phyloP scores from a whole-genome alignment of 163 green algal genomes.

The Picocystis sp. region DNA sequence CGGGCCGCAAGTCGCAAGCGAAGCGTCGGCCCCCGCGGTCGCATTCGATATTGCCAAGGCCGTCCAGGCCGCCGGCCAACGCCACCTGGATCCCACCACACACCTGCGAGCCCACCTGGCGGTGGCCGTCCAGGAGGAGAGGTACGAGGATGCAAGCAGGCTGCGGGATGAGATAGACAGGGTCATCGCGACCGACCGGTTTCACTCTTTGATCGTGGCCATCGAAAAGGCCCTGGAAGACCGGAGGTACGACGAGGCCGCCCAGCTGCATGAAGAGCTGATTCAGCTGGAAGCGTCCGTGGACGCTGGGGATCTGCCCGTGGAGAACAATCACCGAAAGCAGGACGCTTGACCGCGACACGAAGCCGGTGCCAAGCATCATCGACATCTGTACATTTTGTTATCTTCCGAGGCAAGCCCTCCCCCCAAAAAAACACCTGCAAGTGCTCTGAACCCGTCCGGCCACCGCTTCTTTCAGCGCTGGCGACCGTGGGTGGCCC shows the following conservation, averaged over 20 bases:
- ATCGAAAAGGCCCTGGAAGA: conserved; percentile 49
- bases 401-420: no score
- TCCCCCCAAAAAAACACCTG: no score
- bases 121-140: conserved; percentile 39
- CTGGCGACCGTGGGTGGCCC: no score
- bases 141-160: conserved; percentile 40
- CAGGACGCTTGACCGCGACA: no score
- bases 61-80: not conserved
- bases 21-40: not conserved
- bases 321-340: no score
- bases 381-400: no score
- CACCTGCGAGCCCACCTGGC: conserved; percentile 42
- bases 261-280: not conserved
- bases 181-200: conserved; percentile 27
- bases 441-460: no score
- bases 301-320: no score
- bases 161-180: conserved; percentile 41
- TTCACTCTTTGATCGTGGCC: conserved; percentile 35
- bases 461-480: no score
- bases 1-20: not conserved
- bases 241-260: conserved; percentile 24
- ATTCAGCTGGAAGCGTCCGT: no score
- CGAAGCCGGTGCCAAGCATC: no score
- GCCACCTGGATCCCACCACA: conserved; percentile 41
- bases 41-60: conserved; percentile 1